Evolutionary conservation across 139 green algal species (phyloP).

Genomic region (Marvania coccoides): DNA sequence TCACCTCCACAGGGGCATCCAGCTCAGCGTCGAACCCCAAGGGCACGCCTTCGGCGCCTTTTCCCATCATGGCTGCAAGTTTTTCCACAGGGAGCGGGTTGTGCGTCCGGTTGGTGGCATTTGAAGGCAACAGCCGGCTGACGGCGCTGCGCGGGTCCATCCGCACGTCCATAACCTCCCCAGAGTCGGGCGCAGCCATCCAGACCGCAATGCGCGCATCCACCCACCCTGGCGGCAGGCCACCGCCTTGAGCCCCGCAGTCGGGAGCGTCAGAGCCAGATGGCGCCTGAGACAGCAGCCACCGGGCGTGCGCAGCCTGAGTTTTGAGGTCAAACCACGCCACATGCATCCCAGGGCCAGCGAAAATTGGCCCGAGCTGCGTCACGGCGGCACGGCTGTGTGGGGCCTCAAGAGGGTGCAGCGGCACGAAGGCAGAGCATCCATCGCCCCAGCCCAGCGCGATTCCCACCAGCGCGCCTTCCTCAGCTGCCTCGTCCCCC

Average conservation of each 20-base stretch:
- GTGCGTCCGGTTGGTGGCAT: too few relatives aligned
- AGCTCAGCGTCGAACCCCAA: too few relatives aligned
- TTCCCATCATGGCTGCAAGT: too few relatives aligned
- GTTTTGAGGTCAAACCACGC: conserved; percentile 48
- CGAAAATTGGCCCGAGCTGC: conserved; percentile 20
- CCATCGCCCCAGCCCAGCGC: conserved; percentile 29
- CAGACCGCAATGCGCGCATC: conserved; percentile 65
- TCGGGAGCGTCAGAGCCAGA: neutral
- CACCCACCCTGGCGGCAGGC: too few relatives aligned
- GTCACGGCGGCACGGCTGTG: conserved; percentile 10
- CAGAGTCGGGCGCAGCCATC: conserved; percentile 55
- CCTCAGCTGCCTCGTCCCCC: neutral
- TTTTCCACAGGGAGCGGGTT: too few relatives aligned
- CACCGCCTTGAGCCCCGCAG: too few relatives aligned
- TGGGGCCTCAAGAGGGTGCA: conserved; percentile 7
- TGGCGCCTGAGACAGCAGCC: neutral
- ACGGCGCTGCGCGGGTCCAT: too few relatives aligned
- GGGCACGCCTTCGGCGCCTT: too few relatives aligned
- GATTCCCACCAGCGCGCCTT: conserved; percentile 30
- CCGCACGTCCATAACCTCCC: too few relatives aligned
- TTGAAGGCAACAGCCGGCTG: too few relatives aligned
- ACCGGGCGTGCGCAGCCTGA: conserved; percentile 23
- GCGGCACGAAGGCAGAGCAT: conserved; percentile 32
- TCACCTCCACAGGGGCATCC: too few relatives aligned
- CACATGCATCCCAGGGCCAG: conserved; percentile 4